phyloP scores from a whole-genome alignment of 1,139 yeast genomes.

The Diutina scorzettiae region DNA sequence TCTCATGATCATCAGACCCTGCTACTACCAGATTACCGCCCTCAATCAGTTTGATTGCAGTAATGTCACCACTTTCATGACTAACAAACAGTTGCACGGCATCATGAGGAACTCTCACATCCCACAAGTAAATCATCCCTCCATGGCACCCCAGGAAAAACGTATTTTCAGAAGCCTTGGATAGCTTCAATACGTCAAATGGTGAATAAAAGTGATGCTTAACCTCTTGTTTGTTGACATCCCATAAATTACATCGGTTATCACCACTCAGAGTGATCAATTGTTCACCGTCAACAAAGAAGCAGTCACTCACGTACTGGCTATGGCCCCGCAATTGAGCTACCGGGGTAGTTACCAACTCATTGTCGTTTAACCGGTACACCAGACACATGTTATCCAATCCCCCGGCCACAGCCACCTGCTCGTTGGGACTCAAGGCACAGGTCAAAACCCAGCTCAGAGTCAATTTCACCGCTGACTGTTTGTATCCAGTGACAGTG shows the following conservation, averaged over 20 bases:
- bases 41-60: slow-evolving; percentile 54
- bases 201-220: slow-evolving; percentile 60
- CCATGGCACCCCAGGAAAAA: slow-evolving; percentile 73
- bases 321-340: not conserved
- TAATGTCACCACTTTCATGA: slow-evolving; percentile 40
- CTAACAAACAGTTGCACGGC: slow-evolving; percentile 54
- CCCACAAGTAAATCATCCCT: slow-evolving; percentile 67
- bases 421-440: slow-evolving; percentile 57
- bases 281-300: slow-evolving; percentile 41
- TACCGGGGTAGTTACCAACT: slow-evolving; percentile 2
- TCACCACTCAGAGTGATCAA: slow-evolving; percentile 76
- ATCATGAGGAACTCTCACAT: slow-evolving; percentile 33
- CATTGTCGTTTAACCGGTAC: slow-evolving; percentile 32
- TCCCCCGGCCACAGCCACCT: slow-evolving; percentile 67
- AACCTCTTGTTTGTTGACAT: slow-evolving; percentile 46
- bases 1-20: slow-evolving; percentile 72
- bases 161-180: slow-evolving; percentile 13
- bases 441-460: slow-evolving; percentile 75
- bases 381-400: slow-evolving; percentile 69
- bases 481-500: slow-evolving; percentile 58
- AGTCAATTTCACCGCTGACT: slow-evolving; percentile 55
- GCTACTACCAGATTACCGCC: slow-evolving; percentile 40
- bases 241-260: slow-evolving; percentile 76
- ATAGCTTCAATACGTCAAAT: slow-evolving; percentile 63
- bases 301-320: slow-evolving; percentile 58